Base-by-base conservation (phyloP, 1,139 yeast species). In the Geotrichum cucujoidarum region DNA sequence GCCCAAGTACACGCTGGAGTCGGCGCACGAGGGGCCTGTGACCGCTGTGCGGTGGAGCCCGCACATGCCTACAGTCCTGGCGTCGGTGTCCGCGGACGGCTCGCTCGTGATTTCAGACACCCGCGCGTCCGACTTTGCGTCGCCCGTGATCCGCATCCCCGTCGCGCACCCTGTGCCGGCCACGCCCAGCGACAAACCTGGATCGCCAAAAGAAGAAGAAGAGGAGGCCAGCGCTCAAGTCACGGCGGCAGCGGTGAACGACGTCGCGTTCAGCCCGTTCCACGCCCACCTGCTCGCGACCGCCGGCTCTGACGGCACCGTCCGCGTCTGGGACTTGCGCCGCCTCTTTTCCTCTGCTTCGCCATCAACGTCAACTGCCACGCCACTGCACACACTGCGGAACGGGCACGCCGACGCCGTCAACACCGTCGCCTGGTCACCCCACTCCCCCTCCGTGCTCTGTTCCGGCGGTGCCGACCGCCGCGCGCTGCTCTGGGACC, bases 401-500 rank as follows among this genome's bases (percentile, higher is more conserved):
- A 25, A 54, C 75, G 51, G 51, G 6, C 53, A 51, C 24, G 35
- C 46, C 13, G 47, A 41, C 16, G 47, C 47, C 4, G 51, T 48
- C 17, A 40, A 48, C 3, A 35, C 38, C 11, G 55, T 54, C 11
- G 78, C 83, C 58, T 89, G 95, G 95, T 87, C 84, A 56, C 88
- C 89, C 0, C 71, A 68, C 27, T 63, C 66, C 35, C 75, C 75
- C 25, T 71, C 80, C 2, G 66, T 88, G 1, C 60, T 92, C 16
- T 95, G 89, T 0, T 74, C 89, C 1, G 81, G 84, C 0, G 86
- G 95, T 0, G 73, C 71, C 1, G 97, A 90, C 63, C 76, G 80
- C 5, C 66, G 78, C 35, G 90, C 86, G 8, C 78, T 79, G 57
- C 49, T 92, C 2, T 85, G 88, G 81, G 90, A 88, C 60, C 65